Evolutionary conservation across 106 monocot genomes (phyloP).

Genomic region (Hemerocallis citrina): DNA sequence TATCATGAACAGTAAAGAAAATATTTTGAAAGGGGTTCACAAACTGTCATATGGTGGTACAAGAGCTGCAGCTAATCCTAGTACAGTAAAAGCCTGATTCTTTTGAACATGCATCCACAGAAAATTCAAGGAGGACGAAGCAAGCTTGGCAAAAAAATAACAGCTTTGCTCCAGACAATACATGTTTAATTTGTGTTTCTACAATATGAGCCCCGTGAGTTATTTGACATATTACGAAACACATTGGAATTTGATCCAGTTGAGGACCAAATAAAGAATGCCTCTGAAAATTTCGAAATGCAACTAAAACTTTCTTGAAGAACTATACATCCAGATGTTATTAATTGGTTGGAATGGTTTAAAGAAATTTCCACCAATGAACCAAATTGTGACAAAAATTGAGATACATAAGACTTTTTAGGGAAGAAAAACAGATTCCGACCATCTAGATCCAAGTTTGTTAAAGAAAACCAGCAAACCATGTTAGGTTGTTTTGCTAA

Average conservation of each 20-base stretch:
- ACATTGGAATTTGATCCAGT: conserved; percentile 39
- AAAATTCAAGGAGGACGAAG: conserved; percentile 32
- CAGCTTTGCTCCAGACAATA: conserved; percentile 21
- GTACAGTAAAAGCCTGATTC: conserved; percentile 29
- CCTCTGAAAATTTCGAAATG: conserved; percentile 64
- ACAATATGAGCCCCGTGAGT: conserved; percentile 13
- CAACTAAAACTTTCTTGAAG: conserved; percentile 49
- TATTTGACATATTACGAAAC: conserved; percentile 11
- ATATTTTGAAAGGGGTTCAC: conserved; percentile 27
- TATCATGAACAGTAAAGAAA: not conserved
- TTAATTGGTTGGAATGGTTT: conserved; percentile 32
- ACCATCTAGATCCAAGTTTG: conserved; percentile 37
- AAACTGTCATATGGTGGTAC: conserved; percentile 66
- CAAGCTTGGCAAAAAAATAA: conserved; percentile 41
- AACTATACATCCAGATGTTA: conserved; percentile 40
- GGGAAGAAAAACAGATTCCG: conserved; percentile 21
- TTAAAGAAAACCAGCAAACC: conserved; percentile 26
- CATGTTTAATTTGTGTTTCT: conserved; percentile 28
- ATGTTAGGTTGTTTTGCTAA: conserved; percentile 18
- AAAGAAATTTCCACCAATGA: conserved; percentile 54
- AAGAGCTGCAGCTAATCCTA: conserved; percentile 59
- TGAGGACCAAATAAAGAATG: conserved; percentile 62
- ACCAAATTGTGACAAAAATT: conserved; percentile 41
- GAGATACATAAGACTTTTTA: conserved; percentile 34
- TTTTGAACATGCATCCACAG: conserved; percentile 52